Base-by-base conservation (phyloP, 179 eudicot genomes). In the Pouteria campechiana region DNA sequence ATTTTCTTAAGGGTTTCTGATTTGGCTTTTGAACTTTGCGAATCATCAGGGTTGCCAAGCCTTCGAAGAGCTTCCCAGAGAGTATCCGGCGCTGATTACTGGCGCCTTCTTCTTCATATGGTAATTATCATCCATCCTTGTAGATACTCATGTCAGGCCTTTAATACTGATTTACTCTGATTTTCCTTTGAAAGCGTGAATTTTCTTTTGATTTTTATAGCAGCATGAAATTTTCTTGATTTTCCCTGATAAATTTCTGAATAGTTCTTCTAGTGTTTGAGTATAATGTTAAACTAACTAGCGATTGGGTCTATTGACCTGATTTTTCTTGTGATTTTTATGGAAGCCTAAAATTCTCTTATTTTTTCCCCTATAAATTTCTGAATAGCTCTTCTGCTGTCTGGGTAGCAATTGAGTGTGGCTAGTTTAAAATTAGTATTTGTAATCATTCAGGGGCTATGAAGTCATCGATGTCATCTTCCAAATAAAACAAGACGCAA, bases 61-160 rank as follows among this genome's bases (percentile, higher is more conserved):
- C 63, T 27, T 29, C 58, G 6, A 44, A 52, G 46, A 35, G 69
- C 59, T 45, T 64, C 46, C 17, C 30, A 28, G 55, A 57, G 54
- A 28, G 46, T 56, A 35, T 33, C 63, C 69, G 13, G 58, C 44
- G 44, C 48, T 63, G 28, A 37, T 63, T 15, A 56, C 69, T 10
- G 69, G 69, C 32, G 56, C 46, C 60, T 63, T 63, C 37, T 63
- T 63, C 63, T 63, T 63, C 41, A 33, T 50, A 7, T 63, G 69
- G 69, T 63, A 63, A 63, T 13, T 22, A 17, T 10, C 4, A 12
- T 33, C 2, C n/a, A 2, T 1, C 2, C 8, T 7, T n/a, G n/a
- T n/a, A n/a, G n/a, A n/a, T n/a, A n/a, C n/a, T n/a, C n/a, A n/a
- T n/a, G n/a, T 11, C n/a, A n/a, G 6, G 16, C 10, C 7, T 41